Base-by-base conservation (phyloP, 129 eudicot genomes). In the Glebionis coronaria region DNA sequence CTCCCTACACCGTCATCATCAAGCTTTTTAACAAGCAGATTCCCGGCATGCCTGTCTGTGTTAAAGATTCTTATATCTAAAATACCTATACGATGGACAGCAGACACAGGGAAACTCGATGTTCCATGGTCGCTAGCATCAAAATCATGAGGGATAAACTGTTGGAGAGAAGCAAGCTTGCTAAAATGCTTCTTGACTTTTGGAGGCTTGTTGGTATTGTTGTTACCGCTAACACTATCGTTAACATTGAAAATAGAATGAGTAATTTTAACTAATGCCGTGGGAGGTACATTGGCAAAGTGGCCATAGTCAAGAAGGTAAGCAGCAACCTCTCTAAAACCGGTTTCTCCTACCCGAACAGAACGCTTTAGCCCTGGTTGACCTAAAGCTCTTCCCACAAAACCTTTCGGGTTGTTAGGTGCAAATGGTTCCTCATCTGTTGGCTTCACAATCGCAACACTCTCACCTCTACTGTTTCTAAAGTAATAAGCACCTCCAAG, bases 41-140 rank as follows among this genome's bases (percentile, higher is more conserved):
- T 92, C 11, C 98, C 96, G 0, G 83, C 94, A 65, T 91, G 98
- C 59, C 96, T 80, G 61, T 92, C 96, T 0, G 96, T 88, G 90
- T 91, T 91, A 55, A 91, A 76, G 59, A 88, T 88, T 67, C 96
- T 81, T 44, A 91, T 80, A 63, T 91, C 96, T 60, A 91, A 68
- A 57, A 91, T 91, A 44, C 98, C 96, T 55, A 88, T 83, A 1
- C 96, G 90, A 76, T 91, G 98, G 68, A 91, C 98, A 63, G 82
- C 78, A 53, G 96, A 52, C 44, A 91, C 98, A 1, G 96, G 91
- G 71, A 75, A 91, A 71, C 88, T 88, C 13, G 98, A 88, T 4
- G 98, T 88, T 45, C 98, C 98, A 72, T 88, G 82, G 68, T 91
- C 97, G 60, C 96, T 83, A 13, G 97, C 97, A 78, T 91, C 97